These are phyloP conservation scores for Cornus florida DNA, from an alignment of 148 eudicot genomes.

Conservation along the genomic window DNA sequence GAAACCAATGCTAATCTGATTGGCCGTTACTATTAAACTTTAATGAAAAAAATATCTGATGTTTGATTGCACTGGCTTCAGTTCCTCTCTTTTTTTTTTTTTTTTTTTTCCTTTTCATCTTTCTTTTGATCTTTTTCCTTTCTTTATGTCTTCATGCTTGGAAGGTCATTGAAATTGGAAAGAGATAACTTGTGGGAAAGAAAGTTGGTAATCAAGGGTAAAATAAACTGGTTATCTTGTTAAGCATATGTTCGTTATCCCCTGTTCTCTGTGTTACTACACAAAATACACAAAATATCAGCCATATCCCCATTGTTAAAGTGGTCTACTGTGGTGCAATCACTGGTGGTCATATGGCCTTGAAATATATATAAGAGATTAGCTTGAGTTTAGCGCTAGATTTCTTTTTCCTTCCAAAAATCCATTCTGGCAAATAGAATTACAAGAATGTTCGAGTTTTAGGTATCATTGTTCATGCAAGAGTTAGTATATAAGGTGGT, in stretches of 20 bases:
- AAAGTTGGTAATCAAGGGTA: too few species aligned
- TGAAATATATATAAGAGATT: neutral
- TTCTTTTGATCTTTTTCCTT: neutral
- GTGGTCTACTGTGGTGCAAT: neutral
- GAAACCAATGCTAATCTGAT: too few species aligned
- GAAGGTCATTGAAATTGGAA: too few species aligned
- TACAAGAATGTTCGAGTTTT: neutral
- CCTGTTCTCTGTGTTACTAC: neutral
- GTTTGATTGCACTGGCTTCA: neutral
- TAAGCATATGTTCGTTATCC: neutral
- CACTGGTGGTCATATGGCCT: neutral
- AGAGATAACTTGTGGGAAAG: neutral
- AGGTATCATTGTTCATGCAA: neutral
- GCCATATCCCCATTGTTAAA: neutral
- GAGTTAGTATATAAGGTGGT: neutral
- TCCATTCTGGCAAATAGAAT: neutral
- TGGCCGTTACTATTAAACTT: neutral
- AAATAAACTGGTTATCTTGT: neutral
- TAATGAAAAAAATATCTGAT: neutral
- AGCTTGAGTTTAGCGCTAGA: neutral
- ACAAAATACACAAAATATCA: neutral
- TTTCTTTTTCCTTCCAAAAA: neutral
- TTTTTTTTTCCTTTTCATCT: too few species aligned
- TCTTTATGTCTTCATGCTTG: neutral
- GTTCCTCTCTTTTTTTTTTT: neutral